These are phyloP conservation scores for Sugiyamaella paludigena DNA, from an alignment of 1,139 yeast species.

Conservation along the genomic window DNA sequence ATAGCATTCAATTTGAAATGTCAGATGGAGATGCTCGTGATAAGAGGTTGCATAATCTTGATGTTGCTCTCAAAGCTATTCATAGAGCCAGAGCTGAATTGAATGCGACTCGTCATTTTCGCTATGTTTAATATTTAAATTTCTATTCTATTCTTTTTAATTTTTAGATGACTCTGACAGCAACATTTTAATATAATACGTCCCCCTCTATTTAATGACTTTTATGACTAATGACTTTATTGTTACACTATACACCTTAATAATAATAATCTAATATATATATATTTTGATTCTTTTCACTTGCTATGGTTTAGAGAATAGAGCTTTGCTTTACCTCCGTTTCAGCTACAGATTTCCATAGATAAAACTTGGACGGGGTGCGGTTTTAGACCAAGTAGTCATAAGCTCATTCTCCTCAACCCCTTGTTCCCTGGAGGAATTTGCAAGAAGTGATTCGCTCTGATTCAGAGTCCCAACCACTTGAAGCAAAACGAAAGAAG, in stretches of 20 bases:
- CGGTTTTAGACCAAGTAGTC: too few relatives aligned
- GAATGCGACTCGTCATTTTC: conserved; percentile 20
- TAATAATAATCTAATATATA: neutral
- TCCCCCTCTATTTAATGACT: neutral
- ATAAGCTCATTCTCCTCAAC: too few relatives aligned
- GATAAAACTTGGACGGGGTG: too few relatives aligned
- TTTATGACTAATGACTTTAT: neutral
- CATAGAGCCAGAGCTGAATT: conserved; percentile 32
- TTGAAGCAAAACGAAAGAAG: neutral
- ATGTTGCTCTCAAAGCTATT: conserved; percentile 34
- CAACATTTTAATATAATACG: neutral
- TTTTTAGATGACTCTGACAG: neutral
- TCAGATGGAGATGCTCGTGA: conserved; percentile 35
- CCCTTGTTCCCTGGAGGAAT: too few relatives aligned
- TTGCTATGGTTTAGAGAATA: too few relatives aligned
- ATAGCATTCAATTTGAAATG: conserved; percentile 37
- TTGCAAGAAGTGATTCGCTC: too few relatives aligned
- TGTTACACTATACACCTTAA: neutral
- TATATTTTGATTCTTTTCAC: too few relatives aligned
- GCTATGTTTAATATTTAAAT: conserved; percentile 17
- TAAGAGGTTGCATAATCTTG: conserved; percentile 32
- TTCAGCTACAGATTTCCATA: too few relatives aligned
- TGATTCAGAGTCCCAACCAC: neutral
- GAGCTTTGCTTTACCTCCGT: too few relatives aligned
- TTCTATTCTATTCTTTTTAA: neutral